Evolutionary conservation across 352 stramenopile genomes (phyloP).

Genomic region (Phytophthora syringae): DNA sequence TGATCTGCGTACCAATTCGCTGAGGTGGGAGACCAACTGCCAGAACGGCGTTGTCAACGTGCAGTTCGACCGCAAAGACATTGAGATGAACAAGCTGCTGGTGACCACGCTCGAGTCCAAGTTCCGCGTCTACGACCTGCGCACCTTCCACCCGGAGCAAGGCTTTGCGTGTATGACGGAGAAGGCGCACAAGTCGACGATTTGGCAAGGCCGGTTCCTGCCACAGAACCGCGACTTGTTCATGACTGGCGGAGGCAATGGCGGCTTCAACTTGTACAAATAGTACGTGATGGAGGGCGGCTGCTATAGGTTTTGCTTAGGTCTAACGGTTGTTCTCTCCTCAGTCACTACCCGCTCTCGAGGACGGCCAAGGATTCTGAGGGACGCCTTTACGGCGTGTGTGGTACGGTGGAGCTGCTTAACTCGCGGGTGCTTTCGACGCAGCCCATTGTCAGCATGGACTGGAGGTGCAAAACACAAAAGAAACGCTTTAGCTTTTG

Average conservation of each 20-base stretch:
- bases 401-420: slow-evolving; percentile 93
- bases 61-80: slow-evolving; percentile 96
- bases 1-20: slow-evolving; percentile 92
- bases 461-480: slow-evolving; percentile 88
- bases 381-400: slow-evolving; percentile 86
- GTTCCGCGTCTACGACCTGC: slow-evolving; percentile 95
- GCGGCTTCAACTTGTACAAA: slow-evolving; percentile 97
- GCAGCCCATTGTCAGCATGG: slow-evolving; percentile 96
- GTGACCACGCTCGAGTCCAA: slow-evolving; percentile 97
- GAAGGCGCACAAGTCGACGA: slow-evolving; percentile 94
- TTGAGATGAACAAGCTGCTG: slow-evolving; percentile 98
- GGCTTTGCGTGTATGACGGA: slow-evolving; percentile 94
- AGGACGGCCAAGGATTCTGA: slow-evolving; percentile 89
- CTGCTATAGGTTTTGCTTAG: neutral
- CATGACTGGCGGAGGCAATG: slow-evolving; percentile 96
- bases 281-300: slow-evolving; percentile 82
- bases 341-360: slow-evolving; percentile 81
- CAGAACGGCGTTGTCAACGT: slow-evolving; percentile 96
- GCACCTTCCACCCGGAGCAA: slow-evolving; percentile 92
- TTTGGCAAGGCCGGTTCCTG: slow-evolving; percentile 95
- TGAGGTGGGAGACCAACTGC: slow-evolving; percentile 97
- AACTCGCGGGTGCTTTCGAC: slow-evolving; percentile 96
- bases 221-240: slow-evolving; percentile 97
- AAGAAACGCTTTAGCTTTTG: neutral
- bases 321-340: slow-evolving; percentile 25